A percentile compares a stretch with the other conserved stretches of the same genome.
These are phyloP conservation scores for Phtheirospermum japonicum DNA, from an alignment of 257 asterid genomes.

Conservation along the genomic window DNA sequence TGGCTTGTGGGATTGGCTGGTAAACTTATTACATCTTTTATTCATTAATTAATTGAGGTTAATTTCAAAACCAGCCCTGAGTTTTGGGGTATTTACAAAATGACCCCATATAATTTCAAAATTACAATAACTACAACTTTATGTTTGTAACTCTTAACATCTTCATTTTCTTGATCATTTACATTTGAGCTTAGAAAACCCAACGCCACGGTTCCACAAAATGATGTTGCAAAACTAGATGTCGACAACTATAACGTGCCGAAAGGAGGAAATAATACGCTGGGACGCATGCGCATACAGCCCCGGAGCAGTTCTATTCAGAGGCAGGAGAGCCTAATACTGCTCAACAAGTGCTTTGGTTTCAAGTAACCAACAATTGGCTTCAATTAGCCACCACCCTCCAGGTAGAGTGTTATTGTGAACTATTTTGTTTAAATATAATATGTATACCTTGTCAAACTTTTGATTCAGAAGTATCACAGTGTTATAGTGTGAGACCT, in stretches of 20 bases:
- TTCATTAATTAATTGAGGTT: no score
- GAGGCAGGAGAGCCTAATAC: conserved; percentile 37
- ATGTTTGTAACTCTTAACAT: no score
- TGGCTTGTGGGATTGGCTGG: conserved; percentile 79
- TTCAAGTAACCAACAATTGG: conserved; percentile 42
- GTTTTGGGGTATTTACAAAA: no score
- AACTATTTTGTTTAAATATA: no score
- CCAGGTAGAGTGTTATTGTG: no score
- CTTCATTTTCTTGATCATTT: no score
- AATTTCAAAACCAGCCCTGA: no score
- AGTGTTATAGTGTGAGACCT: no score
- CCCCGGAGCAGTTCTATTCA: conserved; percentile 50
- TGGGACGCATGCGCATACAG: conserved; percentile 46
- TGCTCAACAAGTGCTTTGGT: conserved; percentile 39
- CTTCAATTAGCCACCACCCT: conserved; percentile 43
- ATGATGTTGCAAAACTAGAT: conserved; percentile 43
- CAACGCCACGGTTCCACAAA: conserved; percentile 31
- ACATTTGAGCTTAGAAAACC: conserved; percentile 42
- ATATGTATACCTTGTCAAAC: no score
- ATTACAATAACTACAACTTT: no score
- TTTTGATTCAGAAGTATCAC: no score
- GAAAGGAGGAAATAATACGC: conserved; percentile 37
- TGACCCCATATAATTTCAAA: no score
- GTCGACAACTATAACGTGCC: conserved; percentile 48
- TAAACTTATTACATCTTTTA: conserved; percentile 12